phyloP scores from a whole-genome alignment of 2,329 filamentous ascomycete species.

The Aspergillus floridensis region DNA sequence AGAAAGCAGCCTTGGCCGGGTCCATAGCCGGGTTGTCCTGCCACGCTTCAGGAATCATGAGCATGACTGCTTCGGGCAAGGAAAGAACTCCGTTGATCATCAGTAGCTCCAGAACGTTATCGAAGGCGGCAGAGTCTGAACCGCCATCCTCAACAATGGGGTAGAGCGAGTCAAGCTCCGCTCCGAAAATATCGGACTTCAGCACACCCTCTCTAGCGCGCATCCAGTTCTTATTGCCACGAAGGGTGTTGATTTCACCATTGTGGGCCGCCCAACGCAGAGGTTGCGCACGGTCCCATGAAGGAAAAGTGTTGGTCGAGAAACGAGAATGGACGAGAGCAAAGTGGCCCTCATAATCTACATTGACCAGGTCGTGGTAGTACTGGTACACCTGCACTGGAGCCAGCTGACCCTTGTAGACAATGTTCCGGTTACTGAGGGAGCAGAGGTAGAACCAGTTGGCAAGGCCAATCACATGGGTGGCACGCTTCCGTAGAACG shows the following conservation, averaged over 20 bases:
- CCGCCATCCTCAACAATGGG: slow-evolving; percentile 95
- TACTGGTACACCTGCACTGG: slow-evolving; percentile 97
- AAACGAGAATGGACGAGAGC: slow-evolving; percentile 95
- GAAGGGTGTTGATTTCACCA: slow-evolving; percentile 95
- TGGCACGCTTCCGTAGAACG: slow-evolving; percentile 89
- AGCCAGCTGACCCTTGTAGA: slow-evolving; percentile 95
- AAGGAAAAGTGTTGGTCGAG: slow-evolving; percentile 97
- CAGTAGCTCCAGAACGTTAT: slow-evolving; percentile 91
- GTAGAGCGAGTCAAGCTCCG: slow-evolving; percentile 85
- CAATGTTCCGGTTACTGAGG: slow-evolving; percentile 95
- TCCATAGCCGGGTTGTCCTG: slow-evolving; percentile 92
- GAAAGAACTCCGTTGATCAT: slow-evolving; percentile 96
- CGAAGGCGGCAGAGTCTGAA: slow-evolving; percentile 94
- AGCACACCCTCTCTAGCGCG: slow-evolving; percentile 91
- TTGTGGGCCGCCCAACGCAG: slow-evolving; percentile 97
- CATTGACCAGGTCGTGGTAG: slow-evolving; percentile 94
- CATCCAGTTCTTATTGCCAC: slow-evolving; percentile 99
- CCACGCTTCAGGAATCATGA: slow-evolving; percentile 98
- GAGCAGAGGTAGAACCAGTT: slow-evolving; percentile 99
- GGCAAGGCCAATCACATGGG: slow-evolving; percentile 88
- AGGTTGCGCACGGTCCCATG: slow-evolving; percentile 96
- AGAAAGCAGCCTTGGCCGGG: slow-evolving; percentile 92
- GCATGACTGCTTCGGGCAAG: slow-evolving; percentile 92
- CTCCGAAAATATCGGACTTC: slow-evolving; percentile 87
- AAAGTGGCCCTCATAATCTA: slow-evolving; percentile 96